Conservation (phyloP, 768 basidiomycete species). For the Tulasnella calospora region DNA sequence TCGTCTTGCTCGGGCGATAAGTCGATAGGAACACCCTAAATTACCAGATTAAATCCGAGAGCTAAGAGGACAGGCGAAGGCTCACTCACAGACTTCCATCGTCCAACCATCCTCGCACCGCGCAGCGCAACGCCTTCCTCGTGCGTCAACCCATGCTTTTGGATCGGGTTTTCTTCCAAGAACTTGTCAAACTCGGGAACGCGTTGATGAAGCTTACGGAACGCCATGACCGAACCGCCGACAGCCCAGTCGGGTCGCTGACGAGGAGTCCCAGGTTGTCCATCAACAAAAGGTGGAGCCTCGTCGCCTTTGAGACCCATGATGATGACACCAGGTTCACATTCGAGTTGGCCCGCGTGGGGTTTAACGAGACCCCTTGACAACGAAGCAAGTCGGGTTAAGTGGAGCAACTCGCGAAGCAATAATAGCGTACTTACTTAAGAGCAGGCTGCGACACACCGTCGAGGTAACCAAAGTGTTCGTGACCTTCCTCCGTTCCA, state of each 20-base stretch:
- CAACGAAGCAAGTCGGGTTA: background rate
- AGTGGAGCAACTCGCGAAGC: too few species aligned
- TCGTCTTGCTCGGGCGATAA: background rate
- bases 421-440: background rate
- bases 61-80: background rate
- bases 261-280: background rate
- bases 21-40: constrained; percentile 21
- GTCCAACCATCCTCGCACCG: constrained; percentile 22
- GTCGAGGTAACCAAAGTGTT: constrained; percentile 23
- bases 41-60: background rate
- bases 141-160: background rate
- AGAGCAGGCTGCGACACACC: constrained; percentile 22
- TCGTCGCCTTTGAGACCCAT: constrained; percentile 21
- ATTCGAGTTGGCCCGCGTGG: constrained; percentile 15
- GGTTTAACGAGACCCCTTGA: constrained; percentile 16
- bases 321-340: constrained; percentile 23
- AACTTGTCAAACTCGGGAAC: constrained; percentile 21
- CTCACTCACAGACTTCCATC: constrained; percentile 21
- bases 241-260: constrained; percentile 13
- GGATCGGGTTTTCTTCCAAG: constrained; percentile 3
- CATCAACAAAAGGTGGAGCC: background rate
- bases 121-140: background rate
- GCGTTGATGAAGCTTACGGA: constrained; percentile 23
- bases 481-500: constrained; percentile 14
- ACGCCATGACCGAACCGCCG: constrained; percentile 20